Evolutionary conservation across 164 flowering plant genomes (phyloP).

Genomic region (Euptelea pleiosperma): DNA sequence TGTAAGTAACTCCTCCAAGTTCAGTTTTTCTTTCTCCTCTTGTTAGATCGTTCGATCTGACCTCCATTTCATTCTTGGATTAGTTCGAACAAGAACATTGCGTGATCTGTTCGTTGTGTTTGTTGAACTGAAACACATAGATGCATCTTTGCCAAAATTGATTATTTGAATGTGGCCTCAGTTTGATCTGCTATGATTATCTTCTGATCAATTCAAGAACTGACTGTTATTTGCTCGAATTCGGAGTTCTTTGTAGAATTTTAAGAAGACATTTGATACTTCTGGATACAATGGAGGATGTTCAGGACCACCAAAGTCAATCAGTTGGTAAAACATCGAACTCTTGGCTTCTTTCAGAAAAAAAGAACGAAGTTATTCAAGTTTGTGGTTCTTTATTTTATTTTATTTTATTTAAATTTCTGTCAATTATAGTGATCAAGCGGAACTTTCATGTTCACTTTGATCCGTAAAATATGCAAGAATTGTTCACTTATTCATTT

Average conservation of each 20-base stretch:
- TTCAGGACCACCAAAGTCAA: constrained; percentile 32
- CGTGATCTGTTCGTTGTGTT: not conserved
- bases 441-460: not conserved
- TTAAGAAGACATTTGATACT: not conserved
- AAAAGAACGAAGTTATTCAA: not conserved
- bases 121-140: not conserved
- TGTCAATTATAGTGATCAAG: not conserved
- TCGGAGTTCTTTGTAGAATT: not conserved
- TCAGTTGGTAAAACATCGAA: constrained; percentile 21
- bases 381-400: not conserved
- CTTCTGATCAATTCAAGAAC: not conserved
- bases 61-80: not conserved
- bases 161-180: not conserved
- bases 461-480: not conserved
- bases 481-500: not conserved
- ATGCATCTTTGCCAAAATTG: not conserved
- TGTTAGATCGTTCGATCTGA: not conserved
- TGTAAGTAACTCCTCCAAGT: not conserved
- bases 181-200: not conserved
- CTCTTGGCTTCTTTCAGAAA: too few relatives aligned
- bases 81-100: not conserved
- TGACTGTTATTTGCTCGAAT: not conserved
- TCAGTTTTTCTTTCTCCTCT: not conserved
- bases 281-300: constrained; percentile 38
- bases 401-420: not conserved